Base-by-base conservation (phyloP, 2,329 filamentous ascomycete species). In the Sporothrix curviconia region DNA sequence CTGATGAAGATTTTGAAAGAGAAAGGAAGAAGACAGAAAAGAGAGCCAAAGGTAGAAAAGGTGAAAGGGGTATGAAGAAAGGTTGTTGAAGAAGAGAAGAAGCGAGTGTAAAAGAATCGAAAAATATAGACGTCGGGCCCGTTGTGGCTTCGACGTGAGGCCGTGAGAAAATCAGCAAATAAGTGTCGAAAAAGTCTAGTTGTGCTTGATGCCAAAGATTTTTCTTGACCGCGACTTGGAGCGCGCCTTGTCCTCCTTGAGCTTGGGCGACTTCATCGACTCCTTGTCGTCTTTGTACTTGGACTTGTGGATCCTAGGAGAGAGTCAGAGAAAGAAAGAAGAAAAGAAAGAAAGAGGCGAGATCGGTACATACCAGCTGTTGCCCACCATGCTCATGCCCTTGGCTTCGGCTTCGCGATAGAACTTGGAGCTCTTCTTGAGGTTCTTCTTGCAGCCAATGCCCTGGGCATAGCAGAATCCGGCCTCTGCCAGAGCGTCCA, bases 391-490 rank as follows among this genome's bases (percentile, higher is more conserved):
- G 72, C 85, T 95, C 78, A 96, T 92, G 7, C 94, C 94, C 73
- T 94, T 94, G 24, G 87, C 85, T 70, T 96, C 94, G 6, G 94
- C 94, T 76, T 86, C 80, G 22, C 94, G 86, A 70, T 97, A 97
- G 66, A 94, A 90, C 60, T 84, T 88, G 59, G 94, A 92, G 51
- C 90, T 92, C 74, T 92, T 96, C 76, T 91, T 96, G 68, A 96
- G 76, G 68, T 97, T 89, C 74, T 97, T 99, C 78, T 94, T 96
- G 70, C 89, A 95, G 4, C 94, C 94, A 55, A 96, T 78, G 8
- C 92, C 94, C 69, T 97, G 86, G 1, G 91, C 90, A 67, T 97
- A 99, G 74, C 92, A 99, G 72, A 94, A 97, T 15, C 92, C 94
- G 7, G 94, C 90, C 74, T 99, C 94, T 7, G 91, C 87, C 59